Percentiles rank a stretch among this genome's conserved stretches.
phyloP scores from a whole-genome alignment of 2,329 filamentous ascomycete genomes.

The Chalaropsis thielavioides region DNA sequence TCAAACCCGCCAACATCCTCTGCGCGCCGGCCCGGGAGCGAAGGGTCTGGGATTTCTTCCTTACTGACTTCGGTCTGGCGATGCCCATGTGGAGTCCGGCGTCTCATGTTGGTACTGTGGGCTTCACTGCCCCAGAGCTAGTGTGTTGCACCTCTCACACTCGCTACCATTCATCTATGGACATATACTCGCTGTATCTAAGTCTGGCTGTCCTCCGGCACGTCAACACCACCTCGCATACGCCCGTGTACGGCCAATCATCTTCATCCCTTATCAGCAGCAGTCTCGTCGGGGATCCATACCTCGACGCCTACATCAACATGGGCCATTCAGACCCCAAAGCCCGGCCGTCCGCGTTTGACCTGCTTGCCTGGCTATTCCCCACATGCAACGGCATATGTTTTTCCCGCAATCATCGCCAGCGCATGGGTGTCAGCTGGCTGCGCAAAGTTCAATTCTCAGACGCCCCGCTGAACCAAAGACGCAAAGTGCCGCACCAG shows the following conservation, averaged over 20 bases:
- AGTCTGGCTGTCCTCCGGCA: background rate
- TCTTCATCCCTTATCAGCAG: background rate
- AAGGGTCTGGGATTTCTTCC: conserved; percentile 5
- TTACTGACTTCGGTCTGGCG: conserved; percentile 12
- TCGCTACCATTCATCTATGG: conserved; percentile 4
- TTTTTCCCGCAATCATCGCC: background rate
- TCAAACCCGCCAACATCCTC: conserved; percentile 15
- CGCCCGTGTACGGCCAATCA: background rate
- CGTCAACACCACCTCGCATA: background rate
- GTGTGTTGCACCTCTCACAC: background rate
- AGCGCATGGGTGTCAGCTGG: background rate
- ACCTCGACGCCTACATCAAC: background rate
- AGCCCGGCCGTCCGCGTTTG: background rate
- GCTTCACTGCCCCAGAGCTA: conserved; percentile 8
- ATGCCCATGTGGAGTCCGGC: background rate
- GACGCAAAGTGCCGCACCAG: no score
- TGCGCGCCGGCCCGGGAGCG: background rate
- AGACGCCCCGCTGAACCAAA: background rate
- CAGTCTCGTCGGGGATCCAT: background rate
- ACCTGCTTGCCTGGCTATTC: background rate
- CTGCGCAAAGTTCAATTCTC: background rate
- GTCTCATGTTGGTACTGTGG: background rate
- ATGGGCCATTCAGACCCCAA: background rate
- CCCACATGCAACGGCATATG: background rate
- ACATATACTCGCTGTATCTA: conserved; percentile 5